Evolutionary conservation across 768 basidiomycete genomes (phyloP).

Genomic region (Podaxis sp.): DNA sequence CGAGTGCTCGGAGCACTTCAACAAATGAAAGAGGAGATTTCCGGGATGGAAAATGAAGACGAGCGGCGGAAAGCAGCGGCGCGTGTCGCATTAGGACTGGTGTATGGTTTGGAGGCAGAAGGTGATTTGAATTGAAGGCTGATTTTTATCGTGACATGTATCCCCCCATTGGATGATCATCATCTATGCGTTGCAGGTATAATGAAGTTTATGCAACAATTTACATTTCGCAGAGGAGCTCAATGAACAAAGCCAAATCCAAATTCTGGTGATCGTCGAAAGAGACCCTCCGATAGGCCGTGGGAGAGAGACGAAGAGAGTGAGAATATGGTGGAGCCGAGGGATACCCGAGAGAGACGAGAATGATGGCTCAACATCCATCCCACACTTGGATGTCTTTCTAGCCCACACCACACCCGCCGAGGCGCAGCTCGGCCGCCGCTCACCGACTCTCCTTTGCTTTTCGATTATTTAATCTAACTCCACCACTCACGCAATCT

Average conservation of each 20-base stretch:
- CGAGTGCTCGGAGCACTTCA: constrained; percentile 59
- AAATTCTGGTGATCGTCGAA: neutral
- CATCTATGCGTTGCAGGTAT: neutral
- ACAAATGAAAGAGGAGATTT: constrained; percentile 73
- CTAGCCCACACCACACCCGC: neutral
- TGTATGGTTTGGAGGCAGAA: constrained; percentile 55
- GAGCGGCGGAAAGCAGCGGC: constrained; percentile 71
- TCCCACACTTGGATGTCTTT: constrained; percentile 11
- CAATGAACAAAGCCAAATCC: neutral
- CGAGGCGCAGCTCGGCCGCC: neutral
- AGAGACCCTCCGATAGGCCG: neutral
- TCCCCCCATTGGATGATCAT: neutral
- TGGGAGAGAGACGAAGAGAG: constrained; percentile 8
- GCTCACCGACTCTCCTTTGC: neutral
- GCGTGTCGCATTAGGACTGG: constrained; percentile 67
- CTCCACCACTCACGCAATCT: neutral
- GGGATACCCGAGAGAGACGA: constrained; percentile 9
- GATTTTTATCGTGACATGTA: constrained; percentile 8
- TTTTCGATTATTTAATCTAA: neutral
- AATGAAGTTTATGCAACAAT: constrained; percentile 1
- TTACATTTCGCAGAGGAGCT: neutral
- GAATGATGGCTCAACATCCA: constrained; percentile 3
- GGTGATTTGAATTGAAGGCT: neutral
- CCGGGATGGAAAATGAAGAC: constrained; percentile 57
- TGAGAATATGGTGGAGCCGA: constrained; percentile 10